Evolutionary conservation across 2,329 filamentous ascomycete species (phyloP).

Genomic region (Thelonectria olida): DNA sequence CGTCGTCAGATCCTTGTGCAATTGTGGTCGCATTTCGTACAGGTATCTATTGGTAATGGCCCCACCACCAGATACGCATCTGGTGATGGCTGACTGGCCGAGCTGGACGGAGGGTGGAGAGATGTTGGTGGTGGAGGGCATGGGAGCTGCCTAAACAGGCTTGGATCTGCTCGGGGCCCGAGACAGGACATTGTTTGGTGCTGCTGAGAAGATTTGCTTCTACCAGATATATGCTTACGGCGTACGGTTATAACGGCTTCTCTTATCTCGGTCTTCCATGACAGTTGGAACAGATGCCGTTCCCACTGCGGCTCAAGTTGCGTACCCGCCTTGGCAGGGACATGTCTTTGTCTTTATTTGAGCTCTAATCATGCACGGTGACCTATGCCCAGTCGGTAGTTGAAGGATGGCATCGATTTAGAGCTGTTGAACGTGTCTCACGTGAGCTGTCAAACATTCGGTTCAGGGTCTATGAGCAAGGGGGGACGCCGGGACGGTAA

Average conservation of each 20-base stretch:
- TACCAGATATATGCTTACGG: neutral
- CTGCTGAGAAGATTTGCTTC: neutral
- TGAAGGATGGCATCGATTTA: neutral
- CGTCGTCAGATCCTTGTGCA: constrained; percentile 2
- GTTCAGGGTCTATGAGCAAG: neutral
- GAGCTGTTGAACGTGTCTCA: neutral
- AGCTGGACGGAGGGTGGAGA: neutral
- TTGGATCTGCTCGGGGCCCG: neutral
- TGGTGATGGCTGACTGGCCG: neutral
- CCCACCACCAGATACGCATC: constrained; percentile 10
- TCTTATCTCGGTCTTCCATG: neutral
- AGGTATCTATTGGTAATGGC: constrained; percentile 20
- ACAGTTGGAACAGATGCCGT: neutral
- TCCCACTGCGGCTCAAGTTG: constrained; percentile 3
- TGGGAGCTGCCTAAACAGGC: constrained; percentile 16
- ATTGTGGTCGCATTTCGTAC: constrained; percentile 9
- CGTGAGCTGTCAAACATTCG: neutral
- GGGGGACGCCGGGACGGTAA: neutral
- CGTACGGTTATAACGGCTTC: neutral
- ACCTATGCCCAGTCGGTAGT: constrained; percentile 14
- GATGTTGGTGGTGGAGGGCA: neutral
- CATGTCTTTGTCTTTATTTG: neutral
- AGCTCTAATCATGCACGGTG: constrained; percentile 9
- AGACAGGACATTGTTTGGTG: too few species aligned
- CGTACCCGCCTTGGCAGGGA: constrained; percentile 15